These are phyloP conservation scores for Botrytis galanthina DNA, from an alignment of 2,329 filamentous ascomycete genomes.

Conservation along the genomic window DNA sequence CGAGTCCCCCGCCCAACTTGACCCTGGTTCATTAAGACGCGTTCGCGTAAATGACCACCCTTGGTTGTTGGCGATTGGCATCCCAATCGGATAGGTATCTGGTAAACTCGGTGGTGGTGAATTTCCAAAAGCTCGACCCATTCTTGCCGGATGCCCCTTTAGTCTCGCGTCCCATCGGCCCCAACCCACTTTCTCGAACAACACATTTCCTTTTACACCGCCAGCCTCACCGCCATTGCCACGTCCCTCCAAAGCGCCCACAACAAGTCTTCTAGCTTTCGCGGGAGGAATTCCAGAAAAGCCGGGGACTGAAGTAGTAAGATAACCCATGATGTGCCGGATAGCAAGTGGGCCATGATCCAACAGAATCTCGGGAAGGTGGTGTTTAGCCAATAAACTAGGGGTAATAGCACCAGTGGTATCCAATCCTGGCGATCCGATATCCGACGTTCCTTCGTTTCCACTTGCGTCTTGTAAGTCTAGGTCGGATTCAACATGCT, in stretches of 20 bases:
- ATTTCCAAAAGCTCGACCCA: constrained; percentile 41
- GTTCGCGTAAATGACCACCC: constrained; percentile 48
- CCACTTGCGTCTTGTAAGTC: constrained; percentile 65
- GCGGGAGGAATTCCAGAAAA: constrained; percentile 85
- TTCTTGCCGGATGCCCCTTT: constrained; percentile 59
- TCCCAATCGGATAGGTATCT: constrained; percentile 48
- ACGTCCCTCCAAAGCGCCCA: constrained; percentile 85
- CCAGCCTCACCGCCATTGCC: constrained; percentile 56
- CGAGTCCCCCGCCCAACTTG: constrained; percentile 68
- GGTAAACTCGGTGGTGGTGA: constrained; percentile 45
- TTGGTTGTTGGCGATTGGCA: constrained; percentile 53
- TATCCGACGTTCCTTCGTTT: constrained; percentile 28
- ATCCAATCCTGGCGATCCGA: constrained; percentile 52
- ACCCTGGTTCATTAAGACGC: constrained; percentile 51
- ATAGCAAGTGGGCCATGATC: constrained; percentile 90
- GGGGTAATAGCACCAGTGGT: constrained; percentile 81
- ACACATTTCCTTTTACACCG: constrained; percentile 65
- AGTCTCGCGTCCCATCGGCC: constrained; percentile 88
- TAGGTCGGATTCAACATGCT: constrained; percentile 78
- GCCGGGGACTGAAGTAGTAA: constrained; percentile 89
- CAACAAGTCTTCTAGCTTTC: constrained; percentile 86
- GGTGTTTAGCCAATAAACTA: constrained; percentile 79
- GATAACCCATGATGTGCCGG: constrained; percentile 89
- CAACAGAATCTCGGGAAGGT: constrained; percentile 87
- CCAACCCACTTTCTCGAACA: constrained; percentile 96